A percentile compares a stretch with the other conserved stretches of the same genome.
Evolutionary conservation across 805 yeast genomes (phyloP).

Genomic region (Brettanomyces naardenensis): DNA sequence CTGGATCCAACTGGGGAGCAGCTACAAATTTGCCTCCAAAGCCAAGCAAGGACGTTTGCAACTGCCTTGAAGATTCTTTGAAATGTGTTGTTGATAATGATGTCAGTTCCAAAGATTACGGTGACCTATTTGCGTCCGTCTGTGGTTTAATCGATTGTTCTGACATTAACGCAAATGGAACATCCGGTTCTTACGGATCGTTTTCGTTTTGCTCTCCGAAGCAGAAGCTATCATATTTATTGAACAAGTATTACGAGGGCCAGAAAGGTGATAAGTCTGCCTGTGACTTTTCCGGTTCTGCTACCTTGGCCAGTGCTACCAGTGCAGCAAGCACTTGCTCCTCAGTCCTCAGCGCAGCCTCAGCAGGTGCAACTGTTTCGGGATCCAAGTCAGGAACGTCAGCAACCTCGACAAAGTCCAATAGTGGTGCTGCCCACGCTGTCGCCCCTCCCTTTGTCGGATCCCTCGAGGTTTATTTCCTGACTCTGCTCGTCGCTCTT

Average conservation of each 20-base stretch:
- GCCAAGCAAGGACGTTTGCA: conserved; percentile 59
- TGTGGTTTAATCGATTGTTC: conserved; percentile 56
- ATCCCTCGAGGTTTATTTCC: conserved; percentile 17
- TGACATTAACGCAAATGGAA: conserved; percentile 55
- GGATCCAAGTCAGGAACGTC: background rate
- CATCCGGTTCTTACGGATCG: conserved; percentile 63
- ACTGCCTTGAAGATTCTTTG: conserved; percentile 47
- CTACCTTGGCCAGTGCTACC: conserved; percentile 38
- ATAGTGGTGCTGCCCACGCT: background rate
- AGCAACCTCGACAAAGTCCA: background rate
- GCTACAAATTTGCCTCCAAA: conserved; percentile 67
- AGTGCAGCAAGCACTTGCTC: conserved; percentile 40
- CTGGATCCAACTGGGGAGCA: conserved; percentile 57
- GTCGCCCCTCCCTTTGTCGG: background rate
- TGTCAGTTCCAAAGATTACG: conserved; percentile 49
- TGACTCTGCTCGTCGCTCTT: conserved; percentile 18
- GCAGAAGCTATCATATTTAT: conserved; percentile 58
- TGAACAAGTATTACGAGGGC: conserved; percentile 54
- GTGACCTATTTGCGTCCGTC: conserved; percentile 46
- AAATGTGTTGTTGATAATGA: conserved; percentile 50
- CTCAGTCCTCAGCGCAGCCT: conserved; percentile 36
- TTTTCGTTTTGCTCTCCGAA: conserved; percentile 64
- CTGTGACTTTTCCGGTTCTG: conserved; percentile 69
- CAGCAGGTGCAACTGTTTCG: conserved; percentile 15
- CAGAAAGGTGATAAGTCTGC: conserved; percentile 40